Conservation (phyloP, 1,284 basidiomycete species). For the Athelia psychrophila region DNA sequence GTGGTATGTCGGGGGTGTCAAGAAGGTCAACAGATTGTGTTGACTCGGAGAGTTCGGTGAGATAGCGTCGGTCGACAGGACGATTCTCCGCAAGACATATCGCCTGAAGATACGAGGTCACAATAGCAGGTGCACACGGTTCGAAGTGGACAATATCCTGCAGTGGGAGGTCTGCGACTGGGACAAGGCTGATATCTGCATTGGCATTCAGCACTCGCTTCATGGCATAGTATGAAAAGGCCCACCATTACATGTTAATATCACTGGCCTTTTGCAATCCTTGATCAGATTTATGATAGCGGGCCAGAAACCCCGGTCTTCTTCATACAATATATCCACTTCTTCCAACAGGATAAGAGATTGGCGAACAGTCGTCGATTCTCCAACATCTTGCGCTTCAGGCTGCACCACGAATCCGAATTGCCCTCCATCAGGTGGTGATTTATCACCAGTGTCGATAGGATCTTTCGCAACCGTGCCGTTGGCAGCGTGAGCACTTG, state of each 20-base stretch:
- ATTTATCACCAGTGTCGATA: background rate
- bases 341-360: conserved; percentile 96
- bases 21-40: conserved; percentile 13
- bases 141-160: conserved; percentile 72
- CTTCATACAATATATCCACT: conserved; percentile 90
- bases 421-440: background rate
- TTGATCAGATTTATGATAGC: conserved; percentile 78
- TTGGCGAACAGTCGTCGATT: conserved; percentile 53
- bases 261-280: conserved; percentile 80
- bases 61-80: conserved; percentile 29
- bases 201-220: conserved; percentile 10
- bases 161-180: conserved; percentile 70
- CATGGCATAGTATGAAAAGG: conserved; percentile 11
- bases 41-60: conserved; percentile 37
- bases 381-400: conserved; percentile 4
- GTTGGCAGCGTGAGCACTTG: background rate
- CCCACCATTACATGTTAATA: conserved; percentile 92
- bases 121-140: conserved; percentile 55
- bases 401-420: background rate
- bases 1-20: conserved; percentile 28
- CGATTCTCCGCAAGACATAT: conserved; percentile 60
- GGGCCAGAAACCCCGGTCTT: conserved; percentile 92
- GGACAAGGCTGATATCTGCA: conserved; percentile 72
- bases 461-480: background rate
- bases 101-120: conserved; percentile 72